Evolutionary conservation across 441 rosid species (phyloP).

Genomic region (Adansonia rubrostipa): DNA sequence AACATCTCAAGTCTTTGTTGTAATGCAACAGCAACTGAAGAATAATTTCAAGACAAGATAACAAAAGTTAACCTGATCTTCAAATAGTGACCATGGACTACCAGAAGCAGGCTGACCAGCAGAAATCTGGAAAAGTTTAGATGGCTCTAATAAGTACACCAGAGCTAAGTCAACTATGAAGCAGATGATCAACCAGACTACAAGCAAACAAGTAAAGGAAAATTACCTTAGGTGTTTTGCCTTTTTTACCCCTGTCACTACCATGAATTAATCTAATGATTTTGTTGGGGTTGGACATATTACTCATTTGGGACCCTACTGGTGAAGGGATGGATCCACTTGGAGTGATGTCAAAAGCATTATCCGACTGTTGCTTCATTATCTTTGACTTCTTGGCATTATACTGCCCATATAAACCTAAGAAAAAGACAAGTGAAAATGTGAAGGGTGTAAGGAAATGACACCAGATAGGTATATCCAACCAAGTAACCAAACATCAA

Average conservation of each 20-base stretch:
- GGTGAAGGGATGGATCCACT: constrained; percentile 82
- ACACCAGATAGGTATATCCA: constrained; percentile 20
- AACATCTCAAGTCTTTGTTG: constrained; percentile 27
- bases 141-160: constrained; percentile 28
- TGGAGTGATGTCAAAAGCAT: constrained; percentile 61
- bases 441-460: constrained; percentile 29
- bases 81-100: constrained; percentile 93
- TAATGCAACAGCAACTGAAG: constrained; percentile 23
- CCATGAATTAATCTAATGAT: constrained; percentile 70
- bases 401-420: constrained; percentile 81
- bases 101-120: constrained; percentile 80
- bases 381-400: constrained; percentile 77
- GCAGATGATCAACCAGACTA: constrained; percentile 23
- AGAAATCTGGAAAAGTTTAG: constrained; percentile 60
- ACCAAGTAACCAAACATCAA: constrained; percentile 10
- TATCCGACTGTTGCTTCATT: constrained; percentile 67
- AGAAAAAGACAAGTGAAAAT: constrained; percentile 27
- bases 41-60: constrained; percentile 18
- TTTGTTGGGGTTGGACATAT: constrained; percentile 87
- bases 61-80: constrained; percentile 79
- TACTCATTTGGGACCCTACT: constrained; percentile 93
- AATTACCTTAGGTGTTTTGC: constrained; percentile 77
- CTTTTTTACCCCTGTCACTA: constrained; percentile 75
- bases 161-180: constrained; percentile 28
- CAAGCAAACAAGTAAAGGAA: constrained; percentile 23